A percentile compares a stretch with the other conserved stretches of the same genome.
Conservation (phyloP, 1,139 yeast species). For the Hansenula sp. region DNA sequence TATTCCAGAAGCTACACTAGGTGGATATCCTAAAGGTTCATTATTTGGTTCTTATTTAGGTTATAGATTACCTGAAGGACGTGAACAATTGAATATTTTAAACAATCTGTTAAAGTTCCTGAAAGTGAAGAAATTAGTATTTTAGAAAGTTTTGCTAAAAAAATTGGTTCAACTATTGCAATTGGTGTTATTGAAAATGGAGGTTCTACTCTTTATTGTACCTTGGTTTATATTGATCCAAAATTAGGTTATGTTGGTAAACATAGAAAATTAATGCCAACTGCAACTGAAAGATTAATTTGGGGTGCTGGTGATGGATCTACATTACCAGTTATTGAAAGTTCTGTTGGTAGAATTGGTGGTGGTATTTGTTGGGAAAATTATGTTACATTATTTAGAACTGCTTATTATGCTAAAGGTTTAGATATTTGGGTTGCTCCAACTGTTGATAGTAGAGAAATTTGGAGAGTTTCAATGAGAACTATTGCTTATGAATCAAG, state of each 20-base stretch:
- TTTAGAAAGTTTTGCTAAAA: constrained; percentile 24
- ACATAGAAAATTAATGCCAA: constrained; percentile 37
- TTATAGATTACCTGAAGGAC: constrained; percentile 32
- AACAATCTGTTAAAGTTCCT: constrained; percentile 27
- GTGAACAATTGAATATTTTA: constrained; percentile 30
- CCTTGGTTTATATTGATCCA: constrained; percentile 32
- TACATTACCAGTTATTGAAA: constrained; percentile 28
- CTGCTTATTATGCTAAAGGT: constrained; percentile 35
- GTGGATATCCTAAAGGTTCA: constrained; percentile 39
- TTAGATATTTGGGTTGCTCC: constrained; percentile 36
- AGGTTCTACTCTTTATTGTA: constrained; percentile 32
- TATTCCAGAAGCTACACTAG: constrained; percentile 36
- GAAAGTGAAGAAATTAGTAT: constrained; percentile 26
- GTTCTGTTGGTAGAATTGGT: constrained; percentile 31
- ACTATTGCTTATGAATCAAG: constrained; percentile 34
- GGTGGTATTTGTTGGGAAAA: constrained; percentile 43
- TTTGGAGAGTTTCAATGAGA: constrained; percentile 32
- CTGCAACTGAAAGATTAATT: constrained; percentile 34
- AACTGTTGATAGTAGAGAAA: constrained; percentile 35
- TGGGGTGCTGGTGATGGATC: constrained; percentile 42
- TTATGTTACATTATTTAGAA: constrained; percentile 28
- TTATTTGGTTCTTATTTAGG: constrained; percentile 36
- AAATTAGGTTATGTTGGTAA: constrained; percentile 31
- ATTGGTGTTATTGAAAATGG: constrained; percentile 34
- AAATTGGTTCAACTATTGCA: constrained; percentile 25